Evolutionary conservation across 140 eudicot genomes (phyloP).

Genomic region (Flaveria floridana): DNA sequence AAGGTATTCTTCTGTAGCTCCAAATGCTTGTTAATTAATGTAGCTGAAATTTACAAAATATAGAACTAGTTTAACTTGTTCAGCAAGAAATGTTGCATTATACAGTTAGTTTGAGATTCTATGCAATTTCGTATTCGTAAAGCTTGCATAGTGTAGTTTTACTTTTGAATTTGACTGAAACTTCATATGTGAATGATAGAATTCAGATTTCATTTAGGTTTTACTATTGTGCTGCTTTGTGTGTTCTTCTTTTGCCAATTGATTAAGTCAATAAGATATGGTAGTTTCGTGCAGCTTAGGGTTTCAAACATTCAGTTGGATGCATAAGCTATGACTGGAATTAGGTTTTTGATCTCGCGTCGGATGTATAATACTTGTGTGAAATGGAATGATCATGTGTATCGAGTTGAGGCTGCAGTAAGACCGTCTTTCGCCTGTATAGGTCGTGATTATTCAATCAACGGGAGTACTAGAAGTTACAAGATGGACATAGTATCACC

Average conservation of each 20-base stretch:
- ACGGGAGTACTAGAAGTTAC: constrained; percentile 27
- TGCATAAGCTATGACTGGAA: constrained; percentile 43
- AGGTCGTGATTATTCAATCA: constrained; percentile 24
- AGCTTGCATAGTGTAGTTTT: background rate
- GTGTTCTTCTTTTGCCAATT: background rate
- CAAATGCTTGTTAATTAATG: background rate
- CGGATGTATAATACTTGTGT: constrained; percentile 17
- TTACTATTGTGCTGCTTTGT: background rate
- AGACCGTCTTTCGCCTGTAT: constrained; percentile 38
- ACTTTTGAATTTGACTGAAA: background rate
- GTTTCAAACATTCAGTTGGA: constrained; percentile 21
- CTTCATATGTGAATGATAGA: background rate
- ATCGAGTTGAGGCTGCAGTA: constrained; percentile 23
- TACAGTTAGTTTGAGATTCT: background rate
- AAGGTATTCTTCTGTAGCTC: background rate
- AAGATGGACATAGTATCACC: constrained; percentile 27
- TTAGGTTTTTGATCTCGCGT: constrained; percentile 42
- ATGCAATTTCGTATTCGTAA: background rate
- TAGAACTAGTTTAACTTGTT: constrained; percentile 4
- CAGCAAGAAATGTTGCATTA: background rate
- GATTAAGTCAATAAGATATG: background rate
- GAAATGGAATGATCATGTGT: constrained; percentile 22
- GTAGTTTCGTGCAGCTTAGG: constrained; percentile 17
- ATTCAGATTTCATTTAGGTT: constrained; percentile 25
- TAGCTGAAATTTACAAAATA: background rate